A percentile compares a stretch with the other conserved stretches of the same genome.
phyloP scores from a whole-genome alignment of 805 yeast genomes.

The Pichia manshurica region DNA sequence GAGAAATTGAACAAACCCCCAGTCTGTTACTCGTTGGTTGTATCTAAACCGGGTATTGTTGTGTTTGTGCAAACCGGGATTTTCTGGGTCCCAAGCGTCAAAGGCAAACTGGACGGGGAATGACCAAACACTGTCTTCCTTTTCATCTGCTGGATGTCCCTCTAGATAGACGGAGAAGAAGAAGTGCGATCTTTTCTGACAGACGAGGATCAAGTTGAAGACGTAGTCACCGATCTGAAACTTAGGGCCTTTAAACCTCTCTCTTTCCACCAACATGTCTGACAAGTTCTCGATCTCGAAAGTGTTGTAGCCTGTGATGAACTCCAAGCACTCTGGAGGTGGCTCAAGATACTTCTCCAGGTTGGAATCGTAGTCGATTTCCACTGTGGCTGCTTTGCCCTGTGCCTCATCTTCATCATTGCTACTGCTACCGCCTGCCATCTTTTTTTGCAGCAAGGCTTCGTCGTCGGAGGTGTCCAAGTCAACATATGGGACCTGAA shows the following conservation, averaged over 20 bases:
- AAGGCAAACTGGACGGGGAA: constrained; percentile 90
- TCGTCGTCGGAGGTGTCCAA: too few species aligned
- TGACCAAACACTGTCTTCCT: constrained; percentile 53
- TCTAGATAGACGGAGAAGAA: constrained; percentile 75
- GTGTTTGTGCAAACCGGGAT: constrained; percentile 52
- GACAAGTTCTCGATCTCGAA: constrained; percentile 36
- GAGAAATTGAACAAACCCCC: constrained; percentile 88
- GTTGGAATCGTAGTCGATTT: constrained; percentile 13
- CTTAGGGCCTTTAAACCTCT: constrained; percentile 33
- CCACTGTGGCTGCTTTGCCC: neutral
- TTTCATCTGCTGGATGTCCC: constrained; percentile 46
- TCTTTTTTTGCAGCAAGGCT: too few species aligned
- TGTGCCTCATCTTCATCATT: neutral
- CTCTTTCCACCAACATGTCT: constrained; percentile 28
- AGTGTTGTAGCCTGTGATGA: constrained; percentile 29
- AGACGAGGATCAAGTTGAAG: constrained; percentile 9
- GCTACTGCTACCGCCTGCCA: too few species aligned
- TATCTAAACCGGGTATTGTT: constrained; percentile 77
- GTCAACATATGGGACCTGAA: too few species aligned
- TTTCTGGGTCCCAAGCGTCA: constrained; percentile 74
- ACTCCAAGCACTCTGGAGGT: constrained; percentile 30
- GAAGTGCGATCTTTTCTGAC: constrained; percentile 21
- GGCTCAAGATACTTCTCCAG: constrained; percentile 20
- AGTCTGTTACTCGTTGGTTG: constrained; percentile 70
- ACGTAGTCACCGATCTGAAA: constrained; percentile 48